Percentiles rank a stretch among this genome's conserved stretches.
Conservation (phyloP, 129 eudicot genomes). For the Centella asiatica region DNA sequence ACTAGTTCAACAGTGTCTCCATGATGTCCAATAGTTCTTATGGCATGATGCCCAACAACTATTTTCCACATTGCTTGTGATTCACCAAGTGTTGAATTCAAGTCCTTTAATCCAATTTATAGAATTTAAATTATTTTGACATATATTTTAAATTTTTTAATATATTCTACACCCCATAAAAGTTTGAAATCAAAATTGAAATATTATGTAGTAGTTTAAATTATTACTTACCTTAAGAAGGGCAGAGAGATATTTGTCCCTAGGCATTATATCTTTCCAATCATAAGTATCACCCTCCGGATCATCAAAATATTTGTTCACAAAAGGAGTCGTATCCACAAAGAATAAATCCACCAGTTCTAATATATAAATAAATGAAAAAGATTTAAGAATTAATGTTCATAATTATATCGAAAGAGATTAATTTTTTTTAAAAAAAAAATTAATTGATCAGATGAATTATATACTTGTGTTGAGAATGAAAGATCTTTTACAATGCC, state of each 20-base stretch:
- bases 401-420: background rate
- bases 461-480: slow-evolving; percentile 44
- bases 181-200: background rate
- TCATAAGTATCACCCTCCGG: slow-evolving; percentile 43
- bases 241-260: slow-evolving; percentile 43
- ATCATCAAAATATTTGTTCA: slow-evolving; percentile 46
- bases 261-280: slow-evolving; percentile 74
- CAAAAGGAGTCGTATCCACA: slow-evolving; percentile 71
- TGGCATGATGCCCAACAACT: slow-evolving; percentile 79
- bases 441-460: background rate
- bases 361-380: slow-evolving; percentile 24
- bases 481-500: slow-evolving; percentile 62
- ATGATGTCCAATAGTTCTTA: slow-evolving; percentile 62
- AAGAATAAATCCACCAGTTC: slow-evolving; percentile 67
- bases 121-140: too few species aligned
- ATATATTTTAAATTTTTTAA: background rate
- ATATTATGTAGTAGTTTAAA: too few species aligned
- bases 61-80: slow-evolving; percentile 77
- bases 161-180: too few species aligned
- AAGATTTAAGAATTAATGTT: background rate
- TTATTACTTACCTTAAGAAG: slow-evolving; percentile 35
- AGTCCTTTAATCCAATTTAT: slow-evolving; percentile 34
- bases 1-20: slow-evolving; percentile 69
- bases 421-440: too few species aligned
- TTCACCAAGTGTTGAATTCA: slow-evolving; percentile 49